Base-by-base conservation (phyloP, 1,139 yeast genomes). In the Kodamaea sp. region DNA sequence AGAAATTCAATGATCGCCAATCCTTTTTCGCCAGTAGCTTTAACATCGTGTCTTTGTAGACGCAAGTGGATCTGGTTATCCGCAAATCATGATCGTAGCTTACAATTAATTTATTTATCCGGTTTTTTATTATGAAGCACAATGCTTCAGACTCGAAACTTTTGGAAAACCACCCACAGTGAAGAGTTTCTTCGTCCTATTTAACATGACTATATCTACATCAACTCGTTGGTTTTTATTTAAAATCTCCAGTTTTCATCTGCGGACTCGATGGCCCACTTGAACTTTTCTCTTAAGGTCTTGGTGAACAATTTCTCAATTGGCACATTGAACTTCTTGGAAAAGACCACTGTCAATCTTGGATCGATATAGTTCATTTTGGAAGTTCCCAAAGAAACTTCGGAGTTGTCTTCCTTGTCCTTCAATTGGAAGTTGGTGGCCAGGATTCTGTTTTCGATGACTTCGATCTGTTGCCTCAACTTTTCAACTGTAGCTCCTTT, bases 291-390 rank as follows among this genome's bases (percentile, higher is more conserved):
- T 44, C 97, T 71, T 46, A 90, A 69, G 0, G 97, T 85, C 62
- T 88, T 89, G 15, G 97, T 84, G 50, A 92, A 89, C 35, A 92
- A 72, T 61, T 87, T 89, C 59, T 90, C 97, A 41, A 92, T 83
- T 9, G 97, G 97, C 16, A 92, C 97, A 38, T 78, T 72, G 55
- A 70, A 88, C 61, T 81, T 86, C 61, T 89, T 89, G 32, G 96
- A 78, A 60, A 89, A 92, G 74, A 87, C 81, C 29, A 87, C 97
- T 0, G 95, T 82, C 49, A 92, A 69, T 48, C 98, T 73, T 16
- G 98, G 98, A 60, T 92, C 98, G 43, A 90, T 90, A 69, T 90
- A 90, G 60, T 90, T 90, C 75, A 87, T 80, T 66, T 90, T 90
- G 24, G 96, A 86, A 0, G 98, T 90, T 28, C 96, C 90, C 49